Conservation (phyloP, 495 filamentous ascomycete genomes). For the Neurospora discreta region DNA sequence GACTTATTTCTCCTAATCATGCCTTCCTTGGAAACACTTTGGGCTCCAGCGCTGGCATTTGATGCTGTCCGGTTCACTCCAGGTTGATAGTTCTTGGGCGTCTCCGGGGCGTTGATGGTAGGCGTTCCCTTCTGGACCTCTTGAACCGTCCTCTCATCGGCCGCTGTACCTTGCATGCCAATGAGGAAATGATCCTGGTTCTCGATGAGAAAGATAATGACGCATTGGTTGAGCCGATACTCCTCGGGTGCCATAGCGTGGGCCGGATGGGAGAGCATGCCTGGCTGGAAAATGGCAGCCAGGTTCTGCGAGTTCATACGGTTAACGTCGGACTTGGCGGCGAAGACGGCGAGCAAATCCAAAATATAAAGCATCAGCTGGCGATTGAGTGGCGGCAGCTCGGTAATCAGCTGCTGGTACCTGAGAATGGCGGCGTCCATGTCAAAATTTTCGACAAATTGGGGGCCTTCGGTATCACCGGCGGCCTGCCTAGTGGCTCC, state of each 20-base stretch:
- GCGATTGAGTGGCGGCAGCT: slow-evolving; percentile 86
- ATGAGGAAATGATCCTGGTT: slow-evolving; percentile 89
- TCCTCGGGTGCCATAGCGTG: slow-evolving; percentile 93
- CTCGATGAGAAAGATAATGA: slow-evolving; percentile 95
- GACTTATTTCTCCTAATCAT: slow-evolving; percentile 78
- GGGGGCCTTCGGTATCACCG: slow-evolving; percentile 43
- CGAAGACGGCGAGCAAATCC: slow-evolving; percentile 95
- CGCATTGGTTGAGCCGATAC: slow-evolving; percentile 91
- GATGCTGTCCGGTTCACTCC: slow-evolving; percentile 67
- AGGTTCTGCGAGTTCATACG: slow-evolving; percentile 92
- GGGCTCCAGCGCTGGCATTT: slow-evolving; percentile 74
- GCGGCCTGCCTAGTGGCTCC: slow-evolving; percentile 65
- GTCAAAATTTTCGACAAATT: slow-evolving; percentile 59
- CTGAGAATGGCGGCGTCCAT: slow-evolving; percentile 61
- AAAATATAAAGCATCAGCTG: slow-evolving; percentile 94
- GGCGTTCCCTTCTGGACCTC: slow-evolving; percentile 66
- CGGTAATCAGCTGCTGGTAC: slow-evolving; percentile 85
- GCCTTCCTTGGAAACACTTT: slow-evolving; percentile 71
- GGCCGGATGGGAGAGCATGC: slow-evolving; percentile 82
- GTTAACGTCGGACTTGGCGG: slow-evolving; percentile 93
- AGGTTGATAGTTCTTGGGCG: slow-evolving; percentile 30
- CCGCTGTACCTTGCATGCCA: slow-evolving; percentile 85
- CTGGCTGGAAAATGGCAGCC: slow-evolving; percentile 96
- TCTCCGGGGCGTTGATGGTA: slow-evolving; percentile 41
- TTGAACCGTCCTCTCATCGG: slow-evolving; percentile 76